Evolutionary conservation across 2,329 filamentous ascomycete species (phyloP).

Genomic region (Bertia moriformis): DNA sequence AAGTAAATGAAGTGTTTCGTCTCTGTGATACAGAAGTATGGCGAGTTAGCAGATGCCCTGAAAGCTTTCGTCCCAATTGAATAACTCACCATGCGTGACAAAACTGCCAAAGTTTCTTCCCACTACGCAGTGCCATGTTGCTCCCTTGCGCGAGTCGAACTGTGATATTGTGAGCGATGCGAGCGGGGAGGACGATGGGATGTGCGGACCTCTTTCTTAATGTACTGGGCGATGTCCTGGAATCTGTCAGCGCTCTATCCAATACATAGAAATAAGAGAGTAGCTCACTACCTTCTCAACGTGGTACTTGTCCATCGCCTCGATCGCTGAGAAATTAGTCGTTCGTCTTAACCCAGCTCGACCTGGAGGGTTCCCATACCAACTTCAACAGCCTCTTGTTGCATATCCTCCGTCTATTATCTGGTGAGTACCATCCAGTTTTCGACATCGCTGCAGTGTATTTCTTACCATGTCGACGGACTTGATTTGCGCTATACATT

Average conservation of each 20-base stretch:
- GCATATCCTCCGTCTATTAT: slow-evolving; percentile 84
- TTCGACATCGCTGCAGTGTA: no score
- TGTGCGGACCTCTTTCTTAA: slow-evolving; percentile 69
- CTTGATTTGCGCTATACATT: slow-evolving; percentile 91
- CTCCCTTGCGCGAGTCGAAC: slow-evolving; percentile 94
- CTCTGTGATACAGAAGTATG: slow-evolving; percentile 36
- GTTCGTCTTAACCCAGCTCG: neutral
- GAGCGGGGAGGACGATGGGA: slow-evolving; percentile 2
- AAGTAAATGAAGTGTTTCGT: slow-evolving; percentile 99
- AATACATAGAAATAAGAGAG: neutral
- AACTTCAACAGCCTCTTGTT: slow-evolving; percentile 85
- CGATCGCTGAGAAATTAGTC: slow-evolving; percentile 30
- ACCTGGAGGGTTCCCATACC: slow-evolving; percentile 42
- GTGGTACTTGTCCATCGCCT: slow-evolving; percentile 47
- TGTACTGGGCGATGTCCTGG: slow-evolving; percentile 87
- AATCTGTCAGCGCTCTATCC: neutral
- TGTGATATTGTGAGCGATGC: slow-evolving; percentile 22
- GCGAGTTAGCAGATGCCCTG: slow-evolving; percentile 2
- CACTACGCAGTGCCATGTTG: slow-evolving; percentile 98
- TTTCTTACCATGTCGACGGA: slow-evolving; percentile 89
- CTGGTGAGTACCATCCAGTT: slow-evolving; percentile 18
- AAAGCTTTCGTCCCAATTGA: neutral
- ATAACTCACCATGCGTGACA: slow-evolving; percentile 88
- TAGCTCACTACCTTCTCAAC: slow-evolving; percentile 36
- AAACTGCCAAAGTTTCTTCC: slow-evolving; percentile 98